Conservation (phyloP, 2,329 filamentous ascomycete species). For the Dryadomyces quercus-mongolicae region DNA sequence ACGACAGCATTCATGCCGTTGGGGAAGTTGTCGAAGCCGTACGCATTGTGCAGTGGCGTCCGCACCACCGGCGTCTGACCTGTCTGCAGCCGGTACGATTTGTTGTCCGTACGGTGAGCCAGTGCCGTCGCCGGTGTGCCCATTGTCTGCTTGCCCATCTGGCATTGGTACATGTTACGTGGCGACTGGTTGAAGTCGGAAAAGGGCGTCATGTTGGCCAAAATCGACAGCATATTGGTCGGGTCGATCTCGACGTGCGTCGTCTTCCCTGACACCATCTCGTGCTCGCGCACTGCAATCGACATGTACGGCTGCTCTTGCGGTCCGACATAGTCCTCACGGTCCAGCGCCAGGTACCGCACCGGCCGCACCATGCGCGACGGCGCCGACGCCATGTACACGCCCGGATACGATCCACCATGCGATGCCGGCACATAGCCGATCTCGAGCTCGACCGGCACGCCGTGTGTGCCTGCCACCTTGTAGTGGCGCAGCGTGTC, state of each 20-base stretch:
- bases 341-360: slow-evolving; percentile 79
- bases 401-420: slow-evolving; percentile 88
- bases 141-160: slow-evolving; percentile 99
- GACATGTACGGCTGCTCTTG: slow-evolving; percentile 98
- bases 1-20: slow-evolving; percentile 94
- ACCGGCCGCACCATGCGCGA: slow-evolving; percentile 84
- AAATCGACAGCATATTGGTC: slow-evolving; percentile 92
- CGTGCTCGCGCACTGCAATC: slow-evolving; percentile 80
- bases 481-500: slow-evolving; percentile 93
- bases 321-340: slow-evolving; percentile 78
- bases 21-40: slow-evolving; percentile 95
- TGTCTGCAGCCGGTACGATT: slow-evolving; percentile 86
- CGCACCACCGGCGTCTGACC: slow-evolving; percentile 92
- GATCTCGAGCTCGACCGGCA: slow-evolving; percentile 79
- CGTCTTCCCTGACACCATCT: slow-evolving; percentile 76
- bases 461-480: slow-evolving; percentile 68
- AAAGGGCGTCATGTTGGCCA: slow-evolving; percentile 98
- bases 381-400: slow-evolving; percentile 83
- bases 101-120: slow-evolving; percentile 88
- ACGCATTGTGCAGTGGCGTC: slow-evolving; percentile 85
- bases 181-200: slow-evolving; percentile 98
- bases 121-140: slow-evolving; percentile 83
- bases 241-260: slow-evolving; percentile 91
- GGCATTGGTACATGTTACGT: slow-evolving; percentile 98
- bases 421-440: slow-evolving; percentile 80